Evolutionary conservation across 352 stramenopile genomes (phyloP).

Genomic region (Phytophthora quininea): DNA sequence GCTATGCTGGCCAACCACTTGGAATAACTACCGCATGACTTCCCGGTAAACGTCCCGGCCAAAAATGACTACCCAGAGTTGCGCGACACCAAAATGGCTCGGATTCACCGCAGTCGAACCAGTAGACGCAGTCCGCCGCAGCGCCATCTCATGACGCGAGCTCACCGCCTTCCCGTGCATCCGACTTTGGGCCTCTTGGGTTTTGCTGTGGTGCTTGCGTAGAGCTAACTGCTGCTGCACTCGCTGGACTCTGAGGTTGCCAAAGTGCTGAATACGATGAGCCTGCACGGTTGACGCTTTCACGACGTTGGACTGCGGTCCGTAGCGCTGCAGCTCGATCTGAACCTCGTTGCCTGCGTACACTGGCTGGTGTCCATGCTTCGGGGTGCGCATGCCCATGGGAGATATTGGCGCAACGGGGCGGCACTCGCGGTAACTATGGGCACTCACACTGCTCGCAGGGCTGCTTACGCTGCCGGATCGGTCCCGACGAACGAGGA

Average conservation of each 20-base stretch:
- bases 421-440: constrained; percentile 4
- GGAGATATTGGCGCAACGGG: constrained; percentile 4
- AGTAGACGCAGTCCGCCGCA: constrained; percentile 21
- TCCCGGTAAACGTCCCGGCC: too few species aligned
- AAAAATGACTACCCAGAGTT: too few species aligned
- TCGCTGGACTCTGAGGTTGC: background rate
- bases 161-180: constrained; percentile 4
- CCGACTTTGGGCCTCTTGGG: constrained; percentile 1
- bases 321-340: constrained; percentile 12
- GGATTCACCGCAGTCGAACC: background rate
- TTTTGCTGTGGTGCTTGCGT: constrained; percentile 7
- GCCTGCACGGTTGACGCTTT: constrained; percentile 15
- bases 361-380: constrained; percentile 13
- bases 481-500: background rate
- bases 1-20: too few species aligned
- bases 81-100: too few species aligned
- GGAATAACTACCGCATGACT: too few species aligned
- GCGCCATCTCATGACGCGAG: constrained; percentile 4
- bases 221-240: constrained; percentile 23
- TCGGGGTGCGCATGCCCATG: constrained; percentile 4
- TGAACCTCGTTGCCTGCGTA: constrained; percentile 20
- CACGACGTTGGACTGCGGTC: constrained; percentile 8
- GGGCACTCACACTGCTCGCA: constrained; percentile 13
- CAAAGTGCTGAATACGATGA: constrained; percentile 13
- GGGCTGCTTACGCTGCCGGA: constrained; percentile 15